phyloP scores from a whole-genome alignment of 1,139 yeast species.

The Suhomyces taliae region DNA sequence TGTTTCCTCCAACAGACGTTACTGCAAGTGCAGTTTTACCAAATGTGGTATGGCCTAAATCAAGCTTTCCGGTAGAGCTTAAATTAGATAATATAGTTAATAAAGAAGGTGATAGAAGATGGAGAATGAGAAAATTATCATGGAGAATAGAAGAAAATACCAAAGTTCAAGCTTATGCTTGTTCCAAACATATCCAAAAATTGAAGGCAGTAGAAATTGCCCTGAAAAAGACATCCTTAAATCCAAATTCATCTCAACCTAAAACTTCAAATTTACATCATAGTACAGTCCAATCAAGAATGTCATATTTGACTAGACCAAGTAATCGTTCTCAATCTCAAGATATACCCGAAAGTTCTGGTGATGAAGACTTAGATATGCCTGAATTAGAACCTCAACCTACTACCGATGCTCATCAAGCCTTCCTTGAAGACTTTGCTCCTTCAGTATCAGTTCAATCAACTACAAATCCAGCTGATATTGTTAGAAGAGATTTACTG shows the following conservation, averaged over 20 bases:
- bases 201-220: slow-evolving; percentile 47
- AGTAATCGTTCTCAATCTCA: slow-evolving; percentile 10
- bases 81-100: slow-evolving; percentile 74
- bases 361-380: slow-evolving; percentile 5
- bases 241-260: slow-evolving; percentile 8
- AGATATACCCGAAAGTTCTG: slow-evolving; percentile 1
- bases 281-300: slow-evolving; percentile 39
- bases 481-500: slow-evolving; percentile 10
- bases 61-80: slow-evolving; percentile 79
- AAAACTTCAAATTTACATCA: slow-evolving; percentile 32
- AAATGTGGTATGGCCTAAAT: slow-evolving; percentile 83
- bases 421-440: slow-evolving; percentile 10
- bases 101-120: slow-evolving; percentile 56
- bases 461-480: slow-evolving; percentile 31
- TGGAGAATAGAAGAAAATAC: slow-evolving; percentile 91
- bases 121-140: slow-evolving; percentile 87
- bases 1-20: slow-evolving; percentile 93
- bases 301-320: slow-evolving; percentile 19
- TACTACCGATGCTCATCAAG: slow-evolving; percentile 14
- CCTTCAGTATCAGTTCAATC: slow-evolving; percentile 19
- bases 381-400: slow-evolving; percentile 10
- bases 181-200: slow-evolving; percentile 54
- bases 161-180: slow-evolving; percentile 58
- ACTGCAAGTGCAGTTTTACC: slow-evolving; percentile 87
- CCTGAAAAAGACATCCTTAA: slow-evolving; percentile 27